Conservation (phyloP, 2,329 filamentous ascomycete species). For the Canariomyces notabilis region DNA sequence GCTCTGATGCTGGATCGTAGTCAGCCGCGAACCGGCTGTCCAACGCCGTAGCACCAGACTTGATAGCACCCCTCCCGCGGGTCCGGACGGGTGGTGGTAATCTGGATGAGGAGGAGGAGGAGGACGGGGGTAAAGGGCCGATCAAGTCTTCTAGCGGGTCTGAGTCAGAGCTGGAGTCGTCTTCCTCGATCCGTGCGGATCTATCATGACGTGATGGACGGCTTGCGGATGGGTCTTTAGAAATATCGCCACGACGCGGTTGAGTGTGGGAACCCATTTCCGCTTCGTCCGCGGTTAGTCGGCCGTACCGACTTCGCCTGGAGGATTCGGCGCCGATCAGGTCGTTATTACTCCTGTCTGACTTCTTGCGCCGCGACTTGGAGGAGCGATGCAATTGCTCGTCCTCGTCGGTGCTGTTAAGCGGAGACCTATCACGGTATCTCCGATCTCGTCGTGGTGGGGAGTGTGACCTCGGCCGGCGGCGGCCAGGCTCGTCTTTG, state of each 20-base stretch:
- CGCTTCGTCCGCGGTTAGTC: slow-evolving; percentile 16
- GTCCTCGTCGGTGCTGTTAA: slow-evolving; percentile 16
- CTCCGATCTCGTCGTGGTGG: slow-evolving; percentile 12
- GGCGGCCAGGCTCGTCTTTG: slow-evolving; percentile 5
- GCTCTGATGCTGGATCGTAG: slow-evolving; percentile 55
- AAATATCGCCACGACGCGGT: no score
- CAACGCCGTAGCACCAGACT: slow-evolving; percentile 61
- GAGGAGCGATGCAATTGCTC: slow-evolving; percentile 11
- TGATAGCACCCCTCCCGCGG: slow-evolving; percentile 67
- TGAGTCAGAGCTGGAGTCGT: slow-evolving; percentile 66
- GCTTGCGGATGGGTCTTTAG: not conserved
- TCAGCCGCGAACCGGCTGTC: slow-evolving; percentile 72
- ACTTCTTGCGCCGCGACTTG: slow-evolving; percentile 13
- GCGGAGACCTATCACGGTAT: slow-evolving; percentile 21
- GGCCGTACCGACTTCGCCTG: slow-evolving; percentile 13
- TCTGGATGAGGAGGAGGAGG: no score
- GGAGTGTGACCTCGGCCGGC: slow-evolving; percentile 17
- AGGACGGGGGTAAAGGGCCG: slow-evolving; percentile 63
- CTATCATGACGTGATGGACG: no score
- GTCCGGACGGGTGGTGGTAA: slow-evolving; percentile 47
- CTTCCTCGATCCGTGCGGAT: slow-evolving; percentile 21
- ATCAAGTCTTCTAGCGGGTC: slow-evolving; percentile 73
- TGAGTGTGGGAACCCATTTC: not conserved
- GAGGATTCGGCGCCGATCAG: slow-evolving; percentile 10
- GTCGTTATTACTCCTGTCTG: slow-evolving; percentile 13